Evolutionary conservation across 2,329 filamentous ascomycete genomes (phyloP).

Genomic region (Coleophoma crateriformis): DNA sequence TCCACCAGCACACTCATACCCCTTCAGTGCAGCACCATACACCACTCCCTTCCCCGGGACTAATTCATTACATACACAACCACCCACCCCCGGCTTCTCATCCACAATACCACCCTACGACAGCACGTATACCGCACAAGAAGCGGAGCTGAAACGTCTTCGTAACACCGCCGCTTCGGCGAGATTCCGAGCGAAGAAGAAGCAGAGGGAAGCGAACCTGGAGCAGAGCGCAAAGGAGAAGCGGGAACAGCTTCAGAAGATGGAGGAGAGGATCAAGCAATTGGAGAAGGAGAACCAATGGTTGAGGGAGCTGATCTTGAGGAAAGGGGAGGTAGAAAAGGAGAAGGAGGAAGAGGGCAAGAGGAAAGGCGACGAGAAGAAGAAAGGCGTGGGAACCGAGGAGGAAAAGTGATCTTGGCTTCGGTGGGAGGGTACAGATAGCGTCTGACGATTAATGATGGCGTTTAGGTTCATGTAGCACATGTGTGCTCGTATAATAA

Average conservation of each 20-base stretch:
- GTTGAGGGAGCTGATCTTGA: slow-evolving; percentile 72
- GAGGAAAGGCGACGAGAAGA: slow-evolving; percentile 20
- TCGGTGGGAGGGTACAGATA: too few species aligned
- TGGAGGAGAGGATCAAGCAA: slow-evolving; percentile 68
- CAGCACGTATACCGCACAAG: neutral
- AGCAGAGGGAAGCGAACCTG: slow-evolving; percentile 80
- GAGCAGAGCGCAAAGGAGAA: slow-evolving; percentile 77
- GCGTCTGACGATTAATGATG: too few species aligned
- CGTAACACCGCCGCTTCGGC: slow-evolving; percentile 85
- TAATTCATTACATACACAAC: neutral
- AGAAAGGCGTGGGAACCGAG: slow-evolving; percentile 9
- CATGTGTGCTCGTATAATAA: neutral
- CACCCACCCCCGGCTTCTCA: neutral
- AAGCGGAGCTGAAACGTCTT: slow-evolving; percentile 53
- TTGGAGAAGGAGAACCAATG: slow-evolving; percentile 77
- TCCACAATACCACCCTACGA: slow-evolving; percentile 5
- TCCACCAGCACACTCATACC: neutral
- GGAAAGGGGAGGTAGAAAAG: slow-evolving; percentile 57
- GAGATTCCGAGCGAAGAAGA: slow-evolving; percentile 91
- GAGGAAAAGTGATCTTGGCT: too few species aligned
- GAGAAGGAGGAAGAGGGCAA: slow-evolving; percentile 25
- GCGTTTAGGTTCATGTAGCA: neutral
- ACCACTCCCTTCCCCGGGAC: neutral
- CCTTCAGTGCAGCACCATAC: neutral
- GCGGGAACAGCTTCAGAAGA: slow-evolving; percentile 64